These are phyloP conservation scores for Stropharia rugosoannulata DNA, from an alignment of 768 basidiomycete genomes.

Conservation along the genomic window DNA sequence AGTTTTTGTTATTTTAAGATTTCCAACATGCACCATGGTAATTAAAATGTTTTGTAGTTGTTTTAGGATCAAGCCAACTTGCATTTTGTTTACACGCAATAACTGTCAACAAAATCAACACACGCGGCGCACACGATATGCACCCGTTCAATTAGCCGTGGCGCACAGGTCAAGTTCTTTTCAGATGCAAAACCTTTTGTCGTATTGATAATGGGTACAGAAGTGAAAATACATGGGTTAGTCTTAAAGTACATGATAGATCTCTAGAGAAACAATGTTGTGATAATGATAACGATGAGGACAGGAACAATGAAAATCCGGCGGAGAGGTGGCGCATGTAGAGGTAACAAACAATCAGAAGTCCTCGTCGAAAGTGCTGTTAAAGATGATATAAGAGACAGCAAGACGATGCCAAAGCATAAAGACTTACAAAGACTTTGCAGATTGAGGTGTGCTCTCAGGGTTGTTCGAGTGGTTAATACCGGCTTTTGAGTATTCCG, in stretches of 20 bases:
- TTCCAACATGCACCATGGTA: no score
- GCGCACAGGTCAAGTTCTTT: neutral
- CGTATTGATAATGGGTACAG: conserved; percentile 4
- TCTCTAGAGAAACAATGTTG: conserved; percentile 14
- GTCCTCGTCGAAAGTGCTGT: conserved; percentile 33
- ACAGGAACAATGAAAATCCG: conserved; percentile 12
- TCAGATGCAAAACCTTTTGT: conserved; percentile 8
- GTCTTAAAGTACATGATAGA: conserved; percentile 10
- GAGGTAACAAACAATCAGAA: conserved; percentile 21
- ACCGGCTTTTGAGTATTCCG: conserved; percentile 72
- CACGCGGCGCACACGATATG: no score
- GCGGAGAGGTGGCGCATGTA: neutral
- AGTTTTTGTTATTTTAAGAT: neutral
- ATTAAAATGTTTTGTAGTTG: no score
- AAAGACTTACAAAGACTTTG: conserved; percentile 30
- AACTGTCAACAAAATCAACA: no score
- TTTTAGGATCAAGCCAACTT: no score
- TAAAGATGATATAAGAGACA: conserved; percentile 2
- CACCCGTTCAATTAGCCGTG: no score
- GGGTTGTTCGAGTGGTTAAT: conserved; percentile 48
- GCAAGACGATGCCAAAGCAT: neutral
- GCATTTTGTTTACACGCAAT: no score
- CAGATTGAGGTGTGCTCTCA: conserved; percentile 22
- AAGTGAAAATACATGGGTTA: conserved; percentile 15
- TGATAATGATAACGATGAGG: conserved; percentile 6